Evolutionary conservation across 2,329 filamentous ascomycete genomes (phyloP).

Genomic region (Chaetothyriales sp.): DNA sequence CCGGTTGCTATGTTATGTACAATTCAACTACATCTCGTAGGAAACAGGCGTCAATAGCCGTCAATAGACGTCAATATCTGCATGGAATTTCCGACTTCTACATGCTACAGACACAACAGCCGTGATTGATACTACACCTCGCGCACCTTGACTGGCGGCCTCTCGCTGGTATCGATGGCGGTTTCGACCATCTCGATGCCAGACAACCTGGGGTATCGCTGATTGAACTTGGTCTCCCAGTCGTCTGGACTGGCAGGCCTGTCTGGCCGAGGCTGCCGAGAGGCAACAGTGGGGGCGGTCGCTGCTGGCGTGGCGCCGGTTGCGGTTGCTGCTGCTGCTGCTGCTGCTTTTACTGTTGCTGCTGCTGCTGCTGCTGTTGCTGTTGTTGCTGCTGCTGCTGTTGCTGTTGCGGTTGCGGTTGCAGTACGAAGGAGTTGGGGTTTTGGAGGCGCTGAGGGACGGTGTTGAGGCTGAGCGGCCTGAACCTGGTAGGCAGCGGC

Average conservation of each 20-base stretch:
- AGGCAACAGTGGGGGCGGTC: conserved; percentile 14
- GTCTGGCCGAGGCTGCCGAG: neutral
- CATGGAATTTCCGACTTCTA: neutral
- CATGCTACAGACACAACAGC: neutral
- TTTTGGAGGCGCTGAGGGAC: conserved; percentile 46
- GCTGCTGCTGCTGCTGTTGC: no score
- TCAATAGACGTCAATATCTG: no score
- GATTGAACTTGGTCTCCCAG: conserved; percentile 59
- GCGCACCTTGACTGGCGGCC: conserved; percentile 22
- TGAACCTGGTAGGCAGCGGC: conserved; percentile 8
- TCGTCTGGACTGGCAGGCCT: conserved; percentile 36
- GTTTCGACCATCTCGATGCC: conserved; percentile 81
- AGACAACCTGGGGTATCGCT: conserved; percentile 72
- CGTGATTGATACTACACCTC: conserved; percentile 23
- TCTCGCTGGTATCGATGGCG: conserved; percentile 35
- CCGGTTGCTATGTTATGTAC: no score
- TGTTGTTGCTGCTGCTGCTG: no score
- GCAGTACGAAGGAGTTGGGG: conserved; percentile 45
- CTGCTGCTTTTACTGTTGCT: no score
- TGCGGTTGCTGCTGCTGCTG: no score
- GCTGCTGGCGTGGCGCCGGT: conserved; percentile 19
- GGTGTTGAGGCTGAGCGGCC: conserved; percentile 11
- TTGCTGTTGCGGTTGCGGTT: conserved; percentile 19
- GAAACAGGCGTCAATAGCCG: no score
- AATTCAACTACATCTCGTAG: no score